Percentiles rank a stretch among this genome's conserved stretches.
Evolutionary conservation across 257 asterid species (phyloP).

Genomic region (Forsythia viridissima): DNA sequence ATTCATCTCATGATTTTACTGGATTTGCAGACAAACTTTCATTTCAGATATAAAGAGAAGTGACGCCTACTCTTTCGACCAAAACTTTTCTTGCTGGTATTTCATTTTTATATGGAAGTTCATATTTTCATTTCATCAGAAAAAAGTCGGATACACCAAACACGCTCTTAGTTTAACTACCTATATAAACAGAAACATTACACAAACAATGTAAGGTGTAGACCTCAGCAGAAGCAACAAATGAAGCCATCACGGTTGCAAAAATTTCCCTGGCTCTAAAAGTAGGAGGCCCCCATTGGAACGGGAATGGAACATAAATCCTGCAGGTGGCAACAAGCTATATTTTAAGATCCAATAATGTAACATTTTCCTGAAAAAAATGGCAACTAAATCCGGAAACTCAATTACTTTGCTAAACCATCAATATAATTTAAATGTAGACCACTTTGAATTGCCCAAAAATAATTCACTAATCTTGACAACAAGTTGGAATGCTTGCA

Average conservation of each 20-base stretch:
- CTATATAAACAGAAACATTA: background rate
- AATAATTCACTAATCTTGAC: too few species aligned
- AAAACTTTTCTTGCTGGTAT: too few species aligned
- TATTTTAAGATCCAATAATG: background rate
- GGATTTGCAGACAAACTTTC: background rate
- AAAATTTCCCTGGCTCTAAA: slow-evolving; percentile 53
- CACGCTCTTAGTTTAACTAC: too few species aligned
- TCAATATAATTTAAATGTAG: background rate
- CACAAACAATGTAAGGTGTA: background rate
- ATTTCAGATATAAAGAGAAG: too few species aligned
- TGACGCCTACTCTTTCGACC: background rate
- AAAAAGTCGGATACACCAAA: background rate
- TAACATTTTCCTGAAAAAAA: too few species aligned
- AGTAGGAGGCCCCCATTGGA: slow-evolving; percentile 93
- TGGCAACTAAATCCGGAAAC: too few species aligned
- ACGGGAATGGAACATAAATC: slow-evolving; percentile 68
- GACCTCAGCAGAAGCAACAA: slow-evolving; percentile 82
- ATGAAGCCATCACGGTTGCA: slow-evolving; percentile 56
- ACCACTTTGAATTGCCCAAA: too few species aligned
- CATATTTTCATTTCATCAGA: background rate
- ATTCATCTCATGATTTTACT: background rate
- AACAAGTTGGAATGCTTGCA: background rate
- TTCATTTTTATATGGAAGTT: background rate
- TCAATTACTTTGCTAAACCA: too few species aligned
- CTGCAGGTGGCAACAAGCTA: slow-evolving; percentile 29